Base-by-base conservation (phyloP, 352 stramenopile genomes). In the Globisporangium nunn region DNA sequence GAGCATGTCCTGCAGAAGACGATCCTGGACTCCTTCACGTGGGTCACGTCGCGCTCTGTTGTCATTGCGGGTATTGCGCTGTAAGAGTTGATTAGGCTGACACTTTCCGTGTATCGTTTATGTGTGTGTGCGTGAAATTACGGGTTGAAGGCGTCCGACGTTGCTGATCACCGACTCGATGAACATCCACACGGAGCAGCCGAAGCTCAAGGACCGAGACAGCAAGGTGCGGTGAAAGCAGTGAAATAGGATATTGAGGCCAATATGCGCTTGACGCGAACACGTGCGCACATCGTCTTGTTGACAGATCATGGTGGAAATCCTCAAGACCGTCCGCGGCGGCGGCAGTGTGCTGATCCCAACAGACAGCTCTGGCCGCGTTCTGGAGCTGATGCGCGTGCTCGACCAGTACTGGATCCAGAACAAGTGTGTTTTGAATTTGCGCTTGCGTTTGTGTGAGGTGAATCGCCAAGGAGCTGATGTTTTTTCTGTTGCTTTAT, bases 301-400 rank as follows among this genome's bases (percentile, higher is more conserved):
- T 29, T 6, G 14, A 3, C 44, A 96, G 78, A 93, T 93, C 51
- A 96, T 98, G 78, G 83, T 96, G 56, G 87, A 97, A 63, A 81
- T 98, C 44, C 78, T 97, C 46, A 93, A 98, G 66, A 93, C 70
- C 2, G 77, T 98, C 7, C 79, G 96, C 31, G 83, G 85, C 17
- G 95, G 96, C 51, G 94, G 95, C 17, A 98, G 98, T 63, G 93
- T 98, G 6, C 72, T 99, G 23, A 87, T 98, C n/a, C 96, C 96
- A 0, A 95, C 91, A 0, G 95, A 98, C 68, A 96, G 89, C 44
- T 93, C 85, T 23, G 93, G 93, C 4, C 86, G 96, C 23, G 88
- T 98, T n/a, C 72, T 99, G 1, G 96, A 99, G 75, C 65, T 99
- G 7, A 88, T 98, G 60, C 80, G 96, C n/a, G 71, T 98, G 3